Percentiles rank a stretch among this genome's conserved stretches.
Conservation (phyloP, 768 basidiomycete genomes). For the Pulveroboletus sp. region DNA sequence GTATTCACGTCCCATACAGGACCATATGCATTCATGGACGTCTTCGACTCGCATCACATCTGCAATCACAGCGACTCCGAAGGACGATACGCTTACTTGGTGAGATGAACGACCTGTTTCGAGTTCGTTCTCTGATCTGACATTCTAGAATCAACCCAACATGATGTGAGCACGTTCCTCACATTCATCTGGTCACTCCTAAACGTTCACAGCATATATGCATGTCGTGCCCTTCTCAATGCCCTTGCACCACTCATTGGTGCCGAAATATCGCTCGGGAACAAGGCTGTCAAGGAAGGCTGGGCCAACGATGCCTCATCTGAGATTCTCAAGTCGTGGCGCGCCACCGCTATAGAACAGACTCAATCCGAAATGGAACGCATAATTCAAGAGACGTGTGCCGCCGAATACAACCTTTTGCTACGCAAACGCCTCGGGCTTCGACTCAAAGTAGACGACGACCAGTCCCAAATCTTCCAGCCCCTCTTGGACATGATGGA, state of each 20-base stretch:
- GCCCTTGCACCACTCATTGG: slow-evolving; percentile 85
- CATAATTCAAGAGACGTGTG: slow-evolving; percentile 54
- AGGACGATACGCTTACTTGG: slow-evolving; percentile 73
- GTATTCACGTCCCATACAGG: slow-evolving; percentile 39
- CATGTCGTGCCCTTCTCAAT: slow-evolving; percentile 70
- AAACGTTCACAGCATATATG: slow-evolving; percentile 55
- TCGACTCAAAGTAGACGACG: slow-evolving; percentile 46
- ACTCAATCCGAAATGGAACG: slow-evolving; percentile 59
- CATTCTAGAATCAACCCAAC: slow-evolving; percentile 59
- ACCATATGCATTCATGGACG: slow-evolving; percentile 94
- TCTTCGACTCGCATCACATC: slow-evolving; percentile 78
- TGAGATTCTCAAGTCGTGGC: slow-evolving; percentile 62
- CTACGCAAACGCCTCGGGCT: slow-evolving; percentile 86
- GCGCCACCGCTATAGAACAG: slow-evolving; percentile 47
- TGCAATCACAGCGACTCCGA: slow-evolving; percentile 86
- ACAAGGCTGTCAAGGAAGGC: slow-evolving; percentile 43
- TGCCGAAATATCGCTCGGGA: slow-evolving; percentile 60
- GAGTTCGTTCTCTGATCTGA: slow-evolving; percentile 1
- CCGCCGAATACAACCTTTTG: slow-evolving; percentile 58
- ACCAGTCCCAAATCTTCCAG: slow-evolving; percentile 57
- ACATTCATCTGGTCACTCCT: not conserved
- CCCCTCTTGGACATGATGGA: slow-evolving; percentile 77
- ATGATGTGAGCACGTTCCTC: slow-evolving; percentile 57
- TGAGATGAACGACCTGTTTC: slow-evolving; percentile 17
- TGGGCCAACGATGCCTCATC: slow-evolving; percentile 58